These are phyloP conservation scores for Phytophthora quininea DNA, from an alignment of 352 stramenopile genomes.

Conservation along the genomic window DNA sequence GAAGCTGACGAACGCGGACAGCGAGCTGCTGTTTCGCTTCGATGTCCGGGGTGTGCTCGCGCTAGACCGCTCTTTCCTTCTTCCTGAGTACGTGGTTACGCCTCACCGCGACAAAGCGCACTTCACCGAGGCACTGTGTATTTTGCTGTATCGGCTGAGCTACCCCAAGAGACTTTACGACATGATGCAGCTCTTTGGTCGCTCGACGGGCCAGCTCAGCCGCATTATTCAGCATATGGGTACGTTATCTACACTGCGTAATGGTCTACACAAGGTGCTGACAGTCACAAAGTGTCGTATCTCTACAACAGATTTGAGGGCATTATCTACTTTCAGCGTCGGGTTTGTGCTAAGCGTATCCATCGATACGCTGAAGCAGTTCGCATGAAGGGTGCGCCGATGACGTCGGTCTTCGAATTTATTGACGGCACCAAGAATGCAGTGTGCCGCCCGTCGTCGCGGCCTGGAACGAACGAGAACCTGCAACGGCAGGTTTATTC, in stretches of 20 bases:
- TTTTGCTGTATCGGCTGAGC: slow-evolving; percentile 15
- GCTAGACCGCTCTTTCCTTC: slow-evolving; percentile 2
- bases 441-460: neutral
- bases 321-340: neutral
- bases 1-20: neutral
- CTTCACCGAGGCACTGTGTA: slow-evolving; percentile 10
- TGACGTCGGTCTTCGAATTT: neutral
- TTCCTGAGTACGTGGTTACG: slow-evolving; percentile 1
- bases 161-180: slow-evolving; percentile 19
- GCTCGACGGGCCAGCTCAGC: slow-evolving; percentile 9
- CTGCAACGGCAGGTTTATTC: neutral
- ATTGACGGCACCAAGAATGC: neutral
- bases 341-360: neutral
- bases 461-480: neutral
- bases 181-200: slow-evolving; percentile 13
- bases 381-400: neutral
- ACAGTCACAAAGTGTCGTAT: slow-evolving; percentile 3
- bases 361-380: neutral
- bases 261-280: neutral
- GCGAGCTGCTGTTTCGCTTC: slow-evolving; percentile 12
- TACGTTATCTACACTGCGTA: slow-evolving; percentile 5
- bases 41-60: slow-evolving; percentile 1
- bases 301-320: slow-evolving; percentile 2
- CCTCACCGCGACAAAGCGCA: slow-evolving; percentile 12
- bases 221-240: slow-evolving; percentile 10